A percentile compares a stretch with the other conserved stretches of the same genome.
phyloP scores from a whole-genome alignment of 2,329 filamentous ascomycete genomes.

The Fusarium caatingaense region DNA sequence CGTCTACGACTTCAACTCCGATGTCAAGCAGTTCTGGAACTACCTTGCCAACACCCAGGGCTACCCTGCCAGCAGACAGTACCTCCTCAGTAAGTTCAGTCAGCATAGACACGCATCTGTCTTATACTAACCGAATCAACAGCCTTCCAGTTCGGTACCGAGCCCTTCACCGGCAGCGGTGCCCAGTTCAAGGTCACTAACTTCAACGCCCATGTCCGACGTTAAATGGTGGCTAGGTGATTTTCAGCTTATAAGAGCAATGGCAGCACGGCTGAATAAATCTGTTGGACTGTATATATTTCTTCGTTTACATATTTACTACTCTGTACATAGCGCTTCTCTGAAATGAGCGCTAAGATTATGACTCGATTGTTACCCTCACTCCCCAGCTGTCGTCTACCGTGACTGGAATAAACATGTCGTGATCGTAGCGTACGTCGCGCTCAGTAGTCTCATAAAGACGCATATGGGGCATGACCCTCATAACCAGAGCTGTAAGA shows the following conservation, averaged over 20 bases:
- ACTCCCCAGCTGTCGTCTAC: constrained; percentile 9
- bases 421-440: constrained; percentile 22
- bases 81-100: constrained; percentile 16
- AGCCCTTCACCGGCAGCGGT: constrained; percentile 15
- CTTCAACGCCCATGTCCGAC: constrained; percentile 15
- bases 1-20: constrained; percentile 22
- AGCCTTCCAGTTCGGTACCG: constrained; percentile 21
- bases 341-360: not conserved
- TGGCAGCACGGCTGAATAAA: not conserved
- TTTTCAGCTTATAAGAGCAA: not conserved
- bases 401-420: constrained; percentile 20
- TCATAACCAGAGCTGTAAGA: constrained; percentile 4
- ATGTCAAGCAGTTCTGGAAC: constrained; percentile 28
- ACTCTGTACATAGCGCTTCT: not conserved
- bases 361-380: constrained; percentile 8
- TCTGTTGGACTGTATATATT: not conserved
- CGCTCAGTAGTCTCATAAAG: constrained; percentile 12
- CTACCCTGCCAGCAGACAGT: constrained; percentile 11
- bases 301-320: constrained; percentile 12
- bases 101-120: rapidly evolving
- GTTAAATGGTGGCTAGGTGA: not conserved
- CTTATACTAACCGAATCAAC: not conserved
- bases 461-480: constrained; percentile 18
- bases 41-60: constrained; percentile 14
- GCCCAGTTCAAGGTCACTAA: constrained; percentile 18